Evolutionary conservation across 2,329 filamentous ascomycete species (phyloP).

Genomic region (Helotiales sp.): DNA sequence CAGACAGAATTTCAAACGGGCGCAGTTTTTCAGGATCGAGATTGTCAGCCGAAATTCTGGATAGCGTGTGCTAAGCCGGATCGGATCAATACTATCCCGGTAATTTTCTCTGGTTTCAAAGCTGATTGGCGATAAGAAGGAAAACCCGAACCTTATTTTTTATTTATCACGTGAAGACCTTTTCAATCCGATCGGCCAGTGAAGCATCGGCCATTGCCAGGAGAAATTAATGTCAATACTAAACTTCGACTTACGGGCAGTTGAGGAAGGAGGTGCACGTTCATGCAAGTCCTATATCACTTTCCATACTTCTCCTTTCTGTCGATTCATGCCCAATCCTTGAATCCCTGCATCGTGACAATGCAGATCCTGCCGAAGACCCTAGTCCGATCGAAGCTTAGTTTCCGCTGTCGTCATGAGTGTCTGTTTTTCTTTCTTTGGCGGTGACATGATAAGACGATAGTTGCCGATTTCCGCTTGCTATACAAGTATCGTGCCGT

Average conservation of each 20-base stretch:
- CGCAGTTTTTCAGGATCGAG: constrained; percentile 12
- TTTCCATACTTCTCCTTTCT: too few species aligned
- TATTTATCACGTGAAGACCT: not conserved
- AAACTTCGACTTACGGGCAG: too few species aligned
- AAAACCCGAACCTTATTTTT: not conserved
- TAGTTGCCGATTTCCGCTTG: not conserved
- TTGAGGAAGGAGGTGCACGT: too few species aligned
- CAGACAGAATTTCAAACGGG: constrained; percentile 11
- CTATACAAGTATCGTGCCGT: not conserved
- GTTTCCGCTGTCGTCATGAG: not conserved
- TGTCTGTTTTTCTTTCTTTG: not conserved
- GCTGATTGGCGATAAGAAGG: not conserved
- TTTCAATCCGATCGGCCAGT: too few species aligned
- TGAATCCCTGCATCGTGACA: not conserved
- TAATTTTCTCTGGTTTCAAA: too few species aligned
- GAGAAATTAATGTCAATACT: too few species aligned
- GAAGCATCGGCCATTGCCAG: too few species aligned
- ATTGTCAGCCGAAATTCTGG: constrained; percentile 10
- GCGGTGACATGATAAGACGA: not conserved
- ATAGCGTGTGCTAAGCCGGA: too few species aligned
- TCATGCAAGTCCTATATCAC: too few species aligned
- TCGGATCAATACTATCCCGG: too few species aligned
- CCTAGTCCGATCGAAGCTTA: constrained; percentile 3
- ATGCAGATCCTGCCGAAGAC: not conserved
- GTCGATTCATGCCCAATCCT: not conserved